Percentiles rank a stretch among this genome's conserved stretches.
Evolutionary conservation across 2,329 filamentous ascomycete species (phyloP).

Genomic region (Colletotrichum higginsianum): DNA sequence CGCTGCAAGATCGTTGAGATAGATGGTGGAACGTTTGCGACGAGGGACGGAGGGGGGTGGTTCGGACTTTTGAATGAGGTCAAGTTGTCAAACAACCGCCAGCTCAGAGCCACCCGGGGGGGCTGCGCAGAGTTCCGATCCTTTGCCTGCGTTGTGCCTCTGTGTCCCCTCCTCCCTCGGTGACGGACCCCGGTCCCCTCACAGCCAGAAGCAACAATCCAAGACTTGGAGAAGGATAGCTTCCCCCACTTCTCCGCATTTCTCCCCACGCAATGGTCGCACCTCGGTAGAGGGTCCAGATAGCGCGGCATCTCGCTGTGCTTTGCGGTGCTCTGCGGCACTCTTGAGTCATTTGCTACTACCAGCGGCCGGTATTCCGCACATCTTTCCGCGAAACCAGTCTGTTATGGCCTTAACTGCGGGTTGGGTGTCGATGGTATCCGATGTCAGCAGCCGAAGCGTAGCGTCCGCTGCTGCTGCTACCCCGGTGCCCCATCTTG

Average conservation of each 20-base stretch:
- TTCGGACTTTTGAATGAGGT: constrained; percentile 33
- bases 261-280: constrained; percentile 32
- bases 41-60: not conserved
- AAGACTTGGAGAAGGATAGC: constrained; percentile 36
- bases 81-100: constrained; percentile 23
- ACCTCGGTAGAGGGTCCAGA: constrained; percentile 32
- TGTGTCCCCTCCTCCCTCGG: constrained; percentile 15
- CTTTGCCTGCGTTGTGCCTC: constrained; percentile 29
- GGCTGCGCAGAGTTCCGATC: constrained; percentile 30
- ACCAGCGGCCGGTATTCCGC: constrained; percentile 3
- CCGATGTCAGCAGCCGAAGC: constrained; percentile 38
- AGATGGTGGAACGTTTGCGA: constrained; percentile 1
- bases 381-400: not conserved
- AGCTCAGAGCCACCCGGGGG: constrained; percentile 23
- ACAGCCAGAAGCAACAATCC: constrained; percentile 21
- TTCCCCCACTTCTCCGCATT: constrained; percentile 41
- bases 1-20: constrained; percentile 2
- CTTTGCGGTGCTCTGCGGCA: not conserved
- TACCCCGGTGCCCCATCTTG: constrained; percentile 4
- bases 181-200: constrained; percentile 21
- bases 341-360: constrained; percentile 21
- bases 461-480: constrained; percentile 12
- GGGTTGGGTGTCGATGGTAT: not conserved
- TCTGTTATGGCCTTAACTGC: constrained; percentile 15
- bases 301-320: constrained; percentile 35